These are phyloP conservation scores for Aristolochia californica DNA, from an alignment of 164 flowering plant species.

Conservation along the genomic window DNA sequence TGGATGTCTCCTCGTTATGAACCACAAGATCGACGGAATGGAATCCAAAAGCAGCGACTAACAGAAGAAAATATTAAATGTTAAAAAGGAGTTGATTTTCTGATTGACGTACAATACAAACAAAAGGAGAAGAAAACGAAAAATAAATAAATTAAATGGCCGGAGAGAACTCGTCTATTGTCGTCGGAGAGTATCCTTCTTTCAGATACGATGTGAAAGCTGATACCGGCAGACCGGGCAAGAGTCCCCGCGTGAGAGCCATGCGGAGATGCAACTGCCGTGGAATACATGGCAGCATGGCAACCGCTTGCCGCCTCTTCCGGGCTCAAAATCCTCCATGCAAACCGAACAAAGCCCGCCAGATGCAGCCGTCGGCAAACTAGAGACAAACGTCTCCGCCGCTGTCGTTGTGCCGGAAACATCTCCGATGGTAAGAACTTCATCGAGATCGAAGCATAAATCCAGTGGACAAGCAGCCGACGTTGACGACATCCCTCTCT, in stretches of 20 bases:
- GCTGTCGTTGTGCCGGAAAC: background rate
- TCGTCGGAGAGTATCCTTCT: too few species aligned
- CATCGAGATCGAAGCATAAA: slow-evolving; percentile 1
- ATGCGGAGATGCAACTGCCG: background rate
- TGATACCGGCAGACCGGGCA: background rate
- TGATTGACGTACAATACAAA: too few species aligned
- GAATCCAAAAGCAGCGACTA: too few species aligned
- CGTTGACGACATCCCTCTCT: background rate
- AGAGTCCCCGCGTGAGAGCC: background rate
- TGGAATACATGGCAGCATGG: background rate
- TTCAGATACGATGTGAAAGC: too few species aligned
- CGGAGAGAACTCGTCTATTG: too few species aligned
- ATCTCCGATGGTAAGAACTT: background rate
- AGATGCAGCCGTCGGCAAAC: background rate
- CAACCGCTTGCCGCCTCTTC: background rate
- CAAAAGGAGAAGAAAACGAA: too few species aligned
- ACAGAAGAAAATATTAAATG: too few species aligned
- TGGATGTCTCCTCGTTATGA: too few species aligned
- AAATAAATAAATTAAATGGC: too few species aligned
- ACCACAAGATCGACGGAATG: too few species aligned
- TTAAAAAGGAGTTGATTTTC: too few species aligned
- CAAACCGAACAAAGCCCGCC: background rate
- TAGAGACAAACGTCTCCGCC: background rate
- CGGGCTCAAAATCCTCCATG: background rate
- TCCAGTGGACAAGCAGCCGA: background rate